A percentile compares a stretch with the other conserved stretches of the same genome.
Conservation (phyloP, 75 land plant species). For the Sequoia sempervirens region DNA sequence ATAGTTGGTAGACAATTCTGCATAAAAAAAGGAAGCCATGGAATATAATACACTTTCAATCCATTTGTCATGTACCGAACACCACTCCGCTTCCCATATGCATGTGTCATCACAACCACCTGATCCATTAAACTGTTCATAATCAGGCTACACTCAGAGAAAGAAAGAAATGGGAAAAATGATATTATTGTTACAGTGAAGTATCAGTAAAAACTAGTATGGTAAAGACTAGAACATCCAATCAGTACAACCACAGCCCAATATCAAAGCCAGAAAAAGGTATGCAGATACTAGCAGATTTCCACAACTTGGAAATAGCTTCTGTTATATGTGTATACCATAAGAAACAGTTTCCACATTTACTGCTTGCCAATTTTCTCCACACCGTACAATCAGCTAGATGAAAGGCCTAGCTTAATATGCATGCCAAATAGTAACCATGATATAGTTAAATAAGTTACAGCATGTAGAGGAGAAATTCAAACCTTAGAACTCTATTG, state of each 20-base stretch:
- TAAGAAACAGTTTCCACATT: neutral
- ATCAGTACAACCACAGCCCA: neutral
- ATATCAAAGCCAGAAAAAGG: neutral
- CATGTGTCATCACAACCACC: slow-evolving; percentile 97
- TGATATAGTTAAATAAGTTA: neutral
- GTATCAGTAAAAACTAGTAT: neutral
- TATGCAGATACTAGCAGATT: neutral
- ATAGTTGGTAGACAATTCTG: slow-evolving; percentile 90
- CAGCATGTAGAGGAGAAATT: neutral
- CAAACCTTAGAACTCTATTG: neutral
- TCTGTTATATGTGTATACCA: neutral
- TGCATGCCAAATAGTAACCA: neutral
- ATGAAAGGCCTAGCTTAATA: neutral
- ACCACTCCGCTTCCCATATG: slow-evolving; percentile 86
- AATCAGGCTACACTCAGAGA: neutral
- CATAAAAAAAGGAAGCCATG: slow-evolving; percentile 84
- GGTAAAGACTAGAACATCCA: neutral
- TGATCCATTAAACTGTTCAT: slow-evolving; percentile 16
- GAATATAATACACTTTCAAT: slow-evolving; percentile 90
- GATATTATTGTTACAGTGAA: neutral
- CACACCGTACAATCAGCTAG: neutral
- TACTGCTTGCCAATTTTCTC: neutral
- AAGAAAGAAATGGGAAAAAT: neutral
- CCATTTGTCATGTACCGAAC: slow-evolving; percentile 94
- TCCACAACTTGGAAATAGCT: neutral